phyloP scores from a whole-genome alignment of 2,329 filamentous ascomycete genomes.

The Alternaria tenuissima region DNA sequence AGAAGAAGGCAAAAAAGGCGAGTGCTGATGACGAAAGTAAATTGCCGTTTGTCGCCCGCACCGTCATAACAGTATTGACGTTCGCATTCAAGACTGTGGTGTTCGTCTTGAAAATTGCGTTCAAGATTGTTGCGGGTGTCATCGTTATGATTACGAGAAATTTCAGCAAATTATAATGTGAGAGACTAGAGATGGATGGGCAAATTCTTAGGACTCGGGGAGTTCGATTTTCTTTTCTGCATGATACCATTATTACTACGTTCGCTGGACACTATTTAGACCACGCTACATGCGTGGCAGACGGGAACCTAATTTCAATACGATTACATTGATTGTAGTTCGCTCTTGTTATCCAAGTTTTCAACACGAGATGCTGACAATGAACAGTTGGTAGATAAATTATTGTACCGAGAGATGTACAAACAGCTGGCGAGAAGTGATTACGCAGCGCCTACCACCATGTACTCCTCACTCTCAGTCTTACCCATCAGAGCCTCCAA shows the following conservation, averaged over 20 bases:
- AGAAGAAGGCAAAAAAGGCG: slow-evolving; percentile 39
- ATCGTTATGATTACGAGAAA: slow-evolving; percentile 50
- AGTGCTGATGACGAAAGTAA: slow-evolving; percentile 45
- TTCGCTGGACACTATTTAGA: slow-evolving; percentile 8
- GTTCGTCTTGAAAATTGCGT: slow-evolving; percentile 51
- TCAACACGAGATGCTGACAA: background rate
- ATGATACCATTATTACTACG: slow-evolving; percentile 21
- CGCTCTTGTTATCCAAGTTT: background rate
- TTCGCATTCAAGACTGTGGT: slow-evolving; percentile 55
- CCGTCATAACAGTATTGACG: slow-evolving; percentile 51
- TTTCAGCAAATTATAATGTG: slow-evolving; percentile 42
- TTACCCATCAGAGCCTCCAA: slow-evolving; percentile 31
- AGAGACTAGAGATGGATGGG: background rate
- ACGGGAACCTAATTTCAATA: background rate
- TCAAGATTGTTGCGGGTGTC: slow-evolving; percentile 53
- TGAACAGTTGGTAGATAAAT: too few relatives aligned
- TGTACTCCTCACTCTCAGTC: slow-evolving; percentile 27
- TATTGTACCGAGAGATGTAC: background rate
- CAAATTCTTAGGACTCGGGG: background rate
- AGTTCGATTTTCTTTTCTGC: background rate
- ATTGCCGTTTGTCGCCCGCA: slow-evolving; percentile 51
- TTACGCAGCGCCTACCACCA: slow-evolving; percentile 13
- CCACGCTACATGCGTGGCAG: background rate
- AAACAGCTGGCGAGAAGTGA: background rate
- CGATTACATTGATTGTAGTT: background rate